Percentiles rank a stretch among this genome's conserved stretches.
These are phyloP conservation scores for Erodium chrysanthum DNA, from an alignment of 441 rosid genomes.

Conservation along the genomic window DNA sequence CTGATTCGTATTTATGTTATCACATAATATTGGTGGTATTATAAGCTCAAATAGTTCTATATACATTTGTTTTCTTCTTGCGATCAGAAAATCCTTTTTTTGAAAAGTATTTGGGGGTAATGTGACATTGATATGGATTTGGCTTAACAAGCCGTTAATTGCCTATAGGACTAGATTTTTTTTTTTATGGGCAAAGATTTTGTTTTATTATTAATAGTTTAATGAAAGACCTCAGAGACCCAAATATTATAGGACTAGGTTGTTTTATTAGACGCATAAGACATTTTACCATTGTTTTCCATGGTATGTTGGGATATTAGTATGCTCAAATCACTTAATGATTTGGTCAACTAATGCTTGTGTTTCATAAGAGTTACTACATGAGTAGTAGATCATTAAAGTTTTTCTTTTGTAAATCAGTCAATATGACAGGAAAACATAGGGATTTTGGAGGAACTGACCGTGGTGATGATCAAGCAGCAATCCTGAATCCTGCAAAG, in stretches of 20 bases:
- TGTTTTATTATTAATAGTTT: too few relatives aligned
- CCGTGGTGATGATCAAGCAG: conserved; percentile 85
- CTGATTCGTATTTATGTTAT: not conserved
- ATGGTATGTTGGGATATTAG: not conserved
- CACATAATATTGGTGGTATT: not conserved
- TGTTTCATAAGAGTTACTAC: not conserved
- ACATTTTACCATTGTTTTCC: not conserved
- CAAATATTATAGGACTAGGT: not conserved
- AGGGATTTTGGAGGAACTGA: conserved; percentile 91
- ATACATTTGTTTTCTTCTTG: not conserved
- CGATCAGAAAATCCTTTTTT: not conserved
- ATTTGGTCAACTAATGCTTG: not conserved
- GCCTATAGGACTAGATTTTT: not conserved
- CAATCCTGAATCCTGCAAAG: conserved; percentile 62
- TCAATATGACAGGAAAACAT: conserved; percentile 55
- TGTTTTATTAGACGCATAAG: not conserved
- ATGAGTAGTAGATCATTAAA: conserved; percentile 15
- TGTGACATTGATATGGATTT: not conserved
- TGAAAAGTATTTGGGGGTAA: not conserved
- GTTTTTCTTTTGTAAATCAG: conserved; percentile 36
- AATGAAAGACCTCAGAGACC: too few relatives aligned
- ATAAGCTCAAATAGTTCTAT: not conserved
- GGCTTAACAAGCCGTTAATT: not conserved
- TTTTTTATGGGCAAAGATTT: too few relatives aligned
- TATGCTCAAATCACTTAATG: not conserved